A percentile compares a stretch with the other conserved stretches of the same genome.
These are phyloP conservation scores for Pestalotiopsis sp. DNA, from an alignment of 2,329 filamentous ascomycete genomes.

Conservation along the genomic window DNA sequence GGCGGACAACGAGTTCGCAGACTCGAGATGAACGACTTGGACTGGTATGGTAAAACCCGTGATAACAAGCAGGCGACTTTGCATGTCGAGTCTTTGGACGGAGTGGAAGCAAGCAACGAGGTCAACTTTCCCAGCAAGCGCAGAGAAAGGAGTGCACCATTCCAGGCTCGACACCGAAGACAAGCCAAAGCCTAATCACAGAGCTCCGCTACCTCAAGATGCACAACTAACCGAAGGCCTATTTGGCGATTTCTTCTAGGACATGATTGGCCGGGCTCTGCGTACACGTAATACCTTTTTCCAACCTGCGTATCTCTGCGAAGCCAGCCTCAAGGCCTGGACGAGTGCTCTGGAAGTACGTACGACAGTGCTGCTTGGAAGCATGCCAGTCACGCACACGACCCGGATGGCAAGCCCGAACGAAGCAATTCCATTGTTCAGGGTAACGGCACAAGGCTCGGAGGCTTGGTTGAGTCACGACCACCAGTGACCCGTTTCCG, in stretches of 20 bases:
- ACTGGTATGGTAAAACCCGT: constrained; percentile 69
- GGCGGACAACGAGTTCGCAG: constrained; percentile 82
- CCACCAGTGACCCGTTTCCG: neutral
- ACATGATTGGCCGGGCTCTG: neutral
- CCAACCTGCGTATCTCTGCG: neutral
- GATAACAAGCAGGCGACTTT: constrained; percentile 15
- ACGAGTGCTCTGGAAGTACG: neutral
- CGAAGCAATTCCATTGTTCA: neutral
- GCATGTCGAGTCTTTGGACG: constrained; percentile 13
- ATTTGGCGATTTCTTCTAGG: neutral
- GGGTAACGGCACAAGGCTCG: neutral
- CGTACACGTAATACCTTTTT: neutral
- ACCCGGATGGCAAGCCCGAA: neutral
- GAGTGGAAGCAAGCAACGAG: constrained; percentile 12
- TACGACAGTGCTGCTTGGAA: neutral
- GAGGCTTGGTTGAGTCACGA: neutral
- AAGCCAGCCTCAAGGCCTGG: neutral
- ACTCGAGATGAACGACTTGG: constrained; percentile 92
- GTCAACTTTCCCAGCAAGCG: constrained; percentile 15
- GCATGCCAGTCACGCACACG: neutral
- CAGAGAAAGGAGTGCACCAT: constrained; percentile 19
- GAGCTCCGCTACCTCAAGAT: neutral
- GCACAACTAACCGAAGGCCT: neutral
- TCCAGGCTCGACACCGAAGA: constrained; percentile 8
- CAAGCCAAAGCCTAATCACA: neutral